Evolutionary conservation across 208 protist genomes (phyloP).

Genomic region (Trypanosoma avium): DNA sequence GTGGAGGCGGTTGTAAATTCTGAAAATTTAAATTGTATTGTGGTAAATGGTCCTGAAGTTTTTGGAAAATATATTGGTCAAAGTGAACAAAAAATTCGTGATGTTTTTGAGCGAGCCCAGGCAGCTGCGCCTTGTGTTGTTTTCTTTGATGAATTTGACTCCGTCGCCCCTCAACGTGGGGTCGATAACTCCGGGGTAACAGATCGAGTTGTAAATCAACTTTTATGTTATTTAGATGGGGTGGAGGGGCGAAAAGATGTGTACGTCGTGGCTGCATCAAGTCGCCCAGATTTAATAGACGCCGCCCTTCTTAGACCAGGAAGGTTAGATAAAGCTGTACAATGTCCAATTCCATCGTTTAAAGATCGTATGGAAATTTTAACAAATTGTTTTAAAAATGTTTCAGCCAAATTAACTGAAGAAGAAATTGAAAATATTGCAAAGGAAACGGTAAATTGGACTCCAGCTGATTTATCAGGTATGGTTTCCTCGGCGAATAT

Average conservation of each 20-base stretch:
- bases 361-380: conserved; percentile 95
- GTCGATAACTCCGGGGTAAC: conserved; percentile 88
- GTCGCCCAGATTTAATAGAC: conserved; percentile 97
- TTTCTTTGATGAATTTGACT: conserved; percentile 96
- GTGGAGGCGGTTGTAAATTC: conserved; percentile 77
- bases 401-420: conserved; percentile 91
- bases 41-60: conserved; percentile 94
- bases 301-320: conserved; percentile 91
- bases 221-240: conserved; percentile 99
- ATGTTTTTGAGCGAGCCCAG: conserved; percentile 90
- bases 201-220: conserved; percentile 97
- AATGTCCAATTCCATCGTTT: conserved; percentile 81
- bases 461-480: conserved; percentile 74
- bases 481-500: conserved; percentile 78
- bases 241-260: conserved; percentile 94
- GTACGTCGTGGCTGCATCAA: conserved; percentile 98
- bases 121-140: conserved; percentile 90
- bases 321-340: conserved; percentile 84
- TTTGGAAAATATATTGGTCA: conserved; percentile 95
- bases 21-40: conserved; percentile 86
- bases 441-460: conserved; percentile 69
- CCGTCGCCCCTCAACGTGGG: conserved; percentile 88
- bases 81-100: conserved; percentile 92
- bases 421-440: conserved; percentile 54
- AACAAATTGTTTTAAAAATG: conserved; percentile 98